Conservation (phyloP, 345 rosid species). For the Pseudoturritis turrita region DNA sequence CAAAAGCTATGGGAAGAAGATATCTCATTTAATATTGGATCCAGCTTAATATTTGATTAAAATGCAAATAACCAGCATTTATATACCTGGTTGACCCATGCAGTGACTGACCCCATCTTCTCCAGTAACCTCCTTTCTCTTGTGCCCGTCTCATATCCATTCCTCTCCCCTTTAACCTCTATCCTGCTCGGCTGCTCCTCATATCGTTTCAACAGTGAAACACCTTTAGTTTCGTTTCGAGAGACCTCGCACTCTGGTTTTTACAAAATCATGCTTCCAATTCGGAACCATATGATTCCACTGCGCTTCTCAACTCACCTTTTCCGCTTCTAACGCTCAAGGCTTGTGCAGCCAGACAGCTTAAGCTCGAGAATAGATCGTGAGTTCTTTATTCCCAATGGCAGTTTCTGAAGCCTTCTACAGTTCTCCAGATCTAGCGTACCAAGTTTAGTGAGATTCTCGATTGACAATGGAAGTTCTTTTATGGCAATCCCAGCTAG, state of each 20-base stretch:
- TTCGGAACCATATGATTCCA: too few species aligned
- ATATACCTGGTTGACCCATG: not conserved
- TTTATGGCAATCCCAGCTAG: slow-evolving; percentile 13
- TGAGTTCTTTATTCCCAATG: not conserved
- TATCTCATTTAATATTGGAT: not conserved
- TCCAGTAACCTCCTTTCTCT: too few species aligned
- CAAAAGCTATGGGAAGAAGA: too few species aligned
- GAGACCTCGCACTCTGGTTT: too few species aligned
- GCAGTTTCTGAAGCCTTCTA: not conserved
- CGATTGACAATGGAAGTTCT: slow-evolving; percentile 3
- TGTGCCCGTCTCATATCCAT: too few species aligned
- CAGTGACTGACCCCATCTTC: too few species aligned
- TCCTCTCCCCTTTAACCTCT: too few species aligned
- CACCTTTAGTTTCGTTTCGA: too few species aligned
- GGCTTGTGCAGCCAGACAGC: slow-evolving; percentile 13
- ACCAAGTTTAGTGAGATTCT: not conserved
- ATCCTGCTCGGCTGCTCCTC: too few species aligned
- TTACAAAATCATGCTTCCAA: too few species aligned
- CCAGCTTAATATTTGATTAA: not conserved
- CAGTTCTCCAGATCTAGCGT: slow-evolving; percentile 16
- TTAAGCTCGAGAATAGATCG: not conserved
- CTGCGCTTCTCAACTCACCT: too few species aligned
- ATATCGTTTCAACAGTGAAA: too few species aligned
- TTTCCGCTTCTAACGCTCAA: not conserved
- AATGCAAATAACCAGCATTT: not conserved